Conservation (phyloP, 768 basidiomycete species). For the Boletus barrowsii region DNA sequence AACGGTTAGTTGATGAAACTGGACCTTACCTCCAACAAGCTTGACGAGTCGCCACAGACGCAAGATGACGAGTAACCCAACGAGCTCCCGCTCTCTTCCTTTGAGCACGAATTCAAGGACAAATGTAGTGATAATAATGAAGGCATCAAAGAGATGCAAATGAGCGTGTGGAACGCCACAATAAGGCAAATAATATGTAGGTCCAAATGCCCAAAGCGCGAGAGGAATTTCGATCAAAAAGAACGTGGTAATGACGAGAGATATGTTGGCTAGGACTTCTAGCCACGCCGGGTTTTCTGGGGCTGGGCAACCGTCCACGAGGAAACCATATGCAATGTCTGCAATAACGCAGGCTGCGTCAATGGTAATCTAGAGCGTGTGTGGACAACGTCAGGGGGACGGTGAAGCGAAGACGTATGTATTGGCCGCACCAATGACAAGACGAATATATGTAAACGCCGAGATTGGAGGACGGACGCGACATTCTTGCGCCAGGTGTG, state of each 20-base stretch:
- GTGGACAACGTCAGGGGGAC: conserved; percentile 8
- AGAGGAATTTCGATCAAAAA: conserved; percentile 80
- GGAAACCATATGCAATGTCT: conserved; percentile 67
- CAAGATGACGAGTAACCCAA: conserved; percentile 64
- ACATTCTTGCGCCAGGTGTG: conserved; percentile 33
- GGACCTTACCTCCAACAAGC: conserved; percentile 53
- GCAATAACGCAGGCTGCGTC: conserved; percentile 71
- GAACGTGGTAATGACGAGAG: conserved; percentile 63
- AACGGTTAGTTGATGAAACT: not conserved
- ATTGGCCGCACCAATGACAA: conserved; percentile 50
- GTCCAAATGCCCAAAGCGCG: conserved; percentile 63
- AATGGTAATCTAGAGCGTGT: conserved; percentile 45
- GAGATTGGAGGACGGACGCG: conserved; percentile 51
- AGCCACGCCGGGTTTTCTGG: conserved; percentile 59
- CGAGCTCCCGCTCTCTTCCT: conserved; percentile 69
- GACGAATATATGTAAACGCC: conserved; percentile 51
- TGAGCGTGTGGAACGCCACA: conserved; percentile 49
- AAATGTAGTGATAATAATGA: conserved; percentile 71
- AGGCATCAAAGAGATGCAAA: conserved; percentile 73
- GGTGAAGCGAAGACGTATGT: conserved; percentile 20
- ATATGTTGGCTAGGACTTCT: conserved; percentile 56
- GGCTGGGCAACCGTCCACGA: conserved; percentile 47
- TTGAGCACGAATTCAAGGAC: conserved; percentile 65
- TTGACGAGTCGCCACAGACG: conserved; percentile 83
- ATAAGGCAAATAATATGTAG: conserved; percentile 60